phyloP scores from a whole-genome alignment of 371 early-diverging fungal genomes.

The Saksenaea vasiformis region DNA sequence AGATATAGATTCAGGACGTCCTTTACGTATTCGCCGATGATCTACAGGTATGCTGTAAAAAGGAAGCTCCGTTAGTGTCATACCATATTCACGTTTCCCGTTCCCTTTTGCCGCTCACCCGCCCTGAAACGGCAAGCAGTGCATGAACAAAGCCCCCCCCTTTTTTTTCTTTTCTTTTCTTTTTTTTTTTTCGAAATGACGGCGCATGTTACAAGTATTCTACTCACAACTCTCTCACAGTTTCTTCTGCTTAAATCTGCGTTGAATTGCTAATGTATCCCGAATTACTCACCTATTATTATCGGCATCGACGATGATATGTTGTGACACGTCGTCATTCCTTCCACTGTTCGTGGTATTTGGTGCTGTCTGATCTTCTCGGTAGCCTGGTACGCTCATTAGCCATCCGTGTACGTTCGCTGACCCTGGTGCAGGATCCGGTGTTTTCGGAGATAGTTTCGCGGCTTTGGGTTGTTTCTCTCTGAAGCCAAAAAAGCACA shows the following conservation, averaged over 20 bases:
- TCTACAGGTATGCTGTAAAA: constrained; percentile 13
- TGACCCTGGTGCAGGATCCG: constrained; percentile 1
- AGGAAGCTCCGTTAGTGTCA: background rate
- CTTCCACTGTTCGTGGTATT: background rate
- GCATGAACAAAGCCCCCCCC: background rate
- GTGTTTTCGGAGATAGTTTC: constrained; percentile 16
- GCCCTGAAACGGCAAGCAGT: background rate
- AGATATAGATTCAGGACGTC: constrained; percentile 37
- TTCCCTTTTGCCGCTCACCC: background rate
- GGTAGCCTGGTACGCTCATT: constrained; percentile 23
- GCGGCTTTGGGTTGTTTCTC: constrained; percentile 9
- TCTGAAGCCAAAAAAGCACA: constrained; percentile 19
- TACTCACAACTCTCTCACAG: background rate
- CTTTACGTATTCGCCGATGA: constrained; percentile 9
- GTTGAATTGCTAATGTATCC: background rate
- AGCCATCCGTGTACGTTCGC: constrained; percentile 27
- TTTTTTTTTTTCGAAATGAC: background rate
- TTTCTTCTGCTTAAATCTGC: background rate
- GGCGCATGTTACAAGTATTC: background rate
- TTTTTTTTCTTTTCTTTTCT: background rate
- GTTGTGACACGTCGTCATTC: background rate
- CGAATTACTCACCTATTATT: constrained; percentile 16
- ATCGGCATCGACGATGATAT: constrained; percentile 17
- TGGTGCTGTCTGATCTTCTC: constrained; percentile 15
- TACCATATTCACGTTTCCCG: background rate